Percentiles rank a stretch among this genome's conserved stretches.
Evolutionary conservation across 108 stramenopile genomes (phyloP).

Genomic region (Nitzschia putrida): DNA sequence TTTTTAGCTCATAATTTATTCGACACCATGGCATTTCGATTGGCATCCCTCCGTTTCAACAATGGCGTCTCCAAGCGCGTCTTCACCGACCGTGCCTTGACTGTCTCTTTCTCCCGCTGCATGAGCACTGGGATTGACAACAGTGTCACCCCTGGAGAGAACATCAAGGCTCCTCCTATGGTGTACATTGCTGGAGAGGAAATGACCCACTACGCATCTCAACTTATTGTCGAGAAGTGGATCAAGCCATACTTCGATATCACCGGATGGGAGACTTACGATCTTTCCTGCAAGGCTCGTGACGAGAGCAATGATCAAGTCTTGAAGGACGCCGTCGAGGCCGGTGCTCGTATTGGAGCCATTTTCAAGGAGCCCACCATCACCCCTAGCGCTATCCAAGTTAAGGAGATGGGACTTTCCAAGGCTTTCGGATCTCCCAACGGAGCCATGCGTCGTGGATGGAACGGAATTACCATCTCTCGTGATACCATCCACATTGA

Average conservation of each 20-base stretch:
- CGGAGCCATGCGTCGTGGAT: conserved; percentile 95
- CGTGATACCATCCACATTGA: conserved; percentile 99
- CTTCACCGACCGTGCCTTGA: conserved; percentile 28
- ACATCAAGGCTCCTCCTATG: conserved; percentile 86
- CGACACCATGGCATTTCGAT: conserved; percentile 32
- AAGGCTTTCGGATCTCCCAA: conserved; percentile 93
- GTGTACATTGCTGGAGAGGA: conserved; percentile 96
- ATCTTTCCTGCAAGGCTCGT: conserved; percentile 87
- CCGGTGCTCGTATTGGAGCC: conserved; percentile 87
- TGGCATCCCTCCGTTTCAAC: conserved; percentile 20
- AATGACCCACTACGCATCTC: conserved; percentile 93
- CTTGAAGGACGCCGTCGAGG: conserved; percentile 87
- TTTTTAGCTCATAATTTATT: too few species aligned
- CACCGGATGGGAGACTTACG: conserved; percentile 82
- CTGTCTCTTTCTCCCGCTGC: conserved; percentile 27
- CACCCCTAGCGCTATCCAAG: conserved; percentile 88
- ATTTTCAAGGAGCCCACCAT: conserved; percentile 99
- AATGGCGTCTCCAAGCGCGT: conserved; percentile 13
- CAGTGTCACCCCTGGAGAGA: conserved; percentile 40
- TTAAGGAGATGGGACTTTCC: conserved; percentile 88
- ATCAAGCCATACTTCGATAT: conserved; percentile 93
- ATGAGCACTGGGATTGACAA: conserved; percentile 26
- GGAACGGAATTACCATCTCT: conserved; percentile 96
- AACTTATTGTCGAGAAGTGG: conserved; percentile 91
- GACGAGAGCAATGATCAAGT: conserved; percentile 92